Conservation (phyloP, 1,284 basidiomycete species). For the Pseudozyma hubeiensis region DNA sequence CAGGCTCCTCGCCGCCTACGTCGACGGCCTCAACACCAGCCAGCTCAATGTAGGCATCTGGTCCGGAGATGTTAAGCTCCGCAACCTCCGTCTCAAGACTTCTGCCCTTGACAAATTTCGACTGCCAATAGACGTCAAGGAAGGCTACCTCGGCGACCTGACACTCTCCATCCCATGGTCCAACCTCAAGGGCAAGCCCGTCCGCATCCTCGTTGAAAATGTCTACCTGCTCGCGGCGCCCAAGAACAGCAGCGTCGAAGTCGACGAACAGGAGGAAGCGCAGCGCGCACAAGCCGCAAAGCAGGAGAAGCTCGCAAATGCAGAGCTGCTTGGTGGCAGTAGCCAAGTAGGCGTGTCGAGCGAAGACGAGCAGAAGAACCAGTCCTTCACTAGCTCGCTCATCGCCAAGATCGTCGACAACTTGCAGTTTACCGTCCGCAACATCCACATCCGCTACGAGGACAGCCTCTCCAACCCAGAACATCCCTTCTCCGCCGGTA, state of each 20-base stretch:
- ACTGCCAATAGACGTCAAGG: slow-evolving; percentile 93
- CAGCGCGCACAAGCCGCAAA: slow-evolving; percentile 84
- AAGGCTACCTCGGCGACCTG: slow-evolving; percentile 91
- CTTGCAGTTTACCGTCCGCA: slow-evolving; percentile 85
- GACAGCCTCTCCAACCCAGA: slow-evolving; percentile 93
- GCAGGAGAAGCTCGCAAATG: slow-evolving; percentile 86
- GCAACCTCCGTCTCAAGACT: slow-evolving; percentile 84
- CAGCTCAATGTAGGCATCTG: slow-evolving; percentile 95
- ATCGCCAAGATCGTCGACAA: slow-evolving; percentile 95
- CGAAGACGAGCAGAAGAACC: slow-evolving; percentile 80
- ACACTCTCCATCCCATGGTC: slow-evolving; percentile 95
- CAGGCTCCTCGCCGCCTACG: slow-evolving; percentile 91
- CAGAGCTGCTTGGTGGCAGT: slow-evolving; percentile 77
- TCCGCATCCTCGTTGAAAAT: slow-evolving; percentile 91
- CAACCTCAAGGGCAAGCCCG: slow-evolving; percentile 91
- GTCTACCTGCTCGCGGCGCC: slow-evolving; percentile 94
- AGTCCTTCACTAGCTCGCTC: slow-evolving; percentile 85
- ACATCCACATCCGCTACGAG: slow-evolving; percentile 83
- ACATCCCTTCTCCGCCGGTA: slow-evolving; percentile 93
- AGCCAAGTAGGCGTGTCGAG: slow-evolving; percentile 42
- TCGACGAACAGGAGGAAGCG: slow-evolving; percentile 88
- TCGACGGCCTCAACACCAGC: slow-evolving; percentile 94
- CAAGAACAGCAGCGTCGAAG: slow-evolving; percentile 76
- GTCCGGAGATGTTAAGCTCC: slow-evolving; percentile 88
- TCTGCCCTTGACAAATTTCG: slow-evolving; percentile 95